Conservation (phyloP, 768 basidiomycete species). For the Xerocomellus chrysenteron region DNA sequence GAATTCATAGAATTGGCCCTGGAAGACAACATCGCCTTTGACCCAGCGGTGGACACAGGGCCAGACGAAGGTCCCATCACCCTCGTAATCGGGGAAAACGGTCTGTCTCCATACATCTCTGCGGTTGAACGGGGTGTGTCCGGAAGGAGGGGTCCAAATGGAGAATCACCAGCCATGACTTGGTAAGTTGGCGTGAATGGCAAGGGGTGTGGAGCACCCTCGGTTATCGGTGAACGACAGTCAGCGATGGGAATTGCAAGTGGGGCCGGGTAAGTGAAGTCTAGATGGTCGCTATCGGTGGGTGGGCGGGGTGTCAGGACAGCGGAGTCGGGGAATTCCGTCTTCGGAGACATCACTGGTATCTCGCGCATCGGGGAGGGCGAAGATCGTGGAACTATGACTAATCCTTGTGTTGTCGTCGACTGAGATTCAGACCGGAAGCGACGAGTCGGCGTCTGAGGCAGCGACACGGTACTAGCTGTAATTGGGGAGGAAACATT, state of each 20-base stretch:
- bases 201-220: constrained; percentile 1
- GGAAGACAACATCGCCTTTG: constrained; percentile 8
- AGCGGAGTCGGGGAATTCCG: background rate
- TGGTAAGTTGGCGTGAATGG: constrained; percentile 20
- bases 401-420: constrained; percentile 6
- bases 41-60: background rate
- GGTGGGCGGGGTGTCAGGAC: background rate
- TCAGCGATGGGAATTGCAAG: constrained; percentile 10
- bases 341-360: constrained; percentile 1
- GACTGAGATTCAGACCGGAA: constrained; percentile 19
- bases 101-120: constrained; percentile 26
- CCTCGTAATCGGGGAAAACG: constrained; percentile 29
- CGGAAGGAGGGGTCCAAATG: constrained; percentile 31
- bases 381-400: background rate
- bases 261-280: constrained; percentile 2
- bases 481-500: constrained; percentile 36
- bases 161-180: constrained; percentile 24
- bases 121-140: constrained; percentile 30
- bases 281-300: background rate
- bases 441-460: constrained; percentile 14
- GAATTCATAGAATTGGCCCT: constrained; percentile 13
- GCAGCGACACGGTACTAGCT: constrained; percentile 12
- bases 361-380: background rate
- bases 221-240: background rate
- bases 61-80: constrained; percentile 20